Evolutionary conservation across 2,329 filamentous ascomycete species (phyloP), one percentile per base, ranked within the genome.

Genomic region (Curvularia spicifera): DNA sequence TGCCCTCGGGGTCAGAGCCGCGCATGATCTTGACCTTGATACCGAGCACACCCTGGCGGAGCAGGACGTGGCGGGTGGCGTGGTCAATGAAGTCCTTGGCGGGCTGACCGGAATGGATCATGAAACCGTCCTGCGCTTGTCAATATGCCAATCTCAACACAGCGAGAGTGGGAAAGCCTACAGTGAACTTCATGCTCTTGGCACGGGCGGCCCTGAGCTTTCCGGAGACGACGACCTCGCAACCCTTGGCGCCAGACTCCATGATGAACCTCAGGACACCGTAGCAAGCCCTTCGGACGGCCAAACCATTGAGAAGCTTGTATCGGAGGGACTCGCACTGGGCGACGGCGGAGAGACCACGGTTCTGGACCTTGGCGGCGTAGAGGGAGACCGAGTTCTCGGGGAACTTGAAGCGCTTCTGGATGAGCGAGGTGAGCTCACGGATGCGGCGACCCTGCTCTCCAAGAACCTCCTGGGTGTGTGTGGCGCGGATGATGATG

Each of bases 1-100:
- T 99, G 89, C 95, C 95, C 85, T 98, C 93, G 81, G 95, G 95
- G 86, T 99, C 95, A 75, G 92, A 95, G 80, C 95, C 95, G 82
- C 96, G 93, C 95, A 99, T 99, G 86, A 99, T 99, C 93, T 99
- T 99, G 84, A 99, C 95, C 89, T 99, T 99, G 87, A 99, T 99
- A 85, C 95, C 95, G 71, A 99, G 87, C 71, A 99, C 95, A 91
- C 95, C 95, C 87, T 99, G 95, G 85, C 96, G 91, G 83, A 99
- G 93, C 72, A 99, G 93, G 77, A 99, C 95, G 91, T 99, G 95
- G 77, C 95, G 95, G 78, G 95, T 98, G 75, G 96, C 96, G 78
- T 85, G 87, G 87, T 99, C 95, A 82, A 99, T 99, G 87, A 99
- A 99, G 85, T 99, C 95, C 85, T 96, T 94, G 79, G 94, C 95